Conservation (phyloP, 371 early-diverging fungal genomes). For the Lichtheimia corymbifera region DNA sequence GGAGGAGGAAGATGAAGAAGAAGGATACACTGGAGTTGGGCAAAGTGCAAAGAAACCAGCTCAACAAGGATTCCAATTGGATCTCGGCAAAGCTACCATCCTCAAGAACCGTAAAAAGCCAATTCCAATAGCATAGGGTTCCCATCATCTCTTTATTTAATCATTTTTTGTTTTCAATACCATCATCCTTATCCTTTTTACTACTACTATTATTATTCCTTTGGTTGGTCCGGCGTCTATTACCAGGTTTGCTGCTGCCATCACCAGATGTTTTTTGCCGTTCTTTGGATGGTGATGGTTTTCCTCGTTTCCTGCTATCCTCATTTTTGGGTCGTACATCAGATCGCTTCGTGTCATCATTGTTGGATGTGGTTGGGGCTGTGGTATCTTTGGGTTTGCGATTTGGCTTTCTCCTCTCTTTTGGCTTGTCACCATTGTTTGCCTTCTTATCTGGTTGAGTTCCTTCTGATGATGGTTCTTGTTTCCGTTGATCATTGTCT, state of each 20-base stretch:
- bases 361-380: no score
- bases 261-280: no score
- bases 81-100: constrained; percentile 49
- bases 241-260: no score
- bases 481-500: no score
- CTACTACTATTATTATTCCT: no score
- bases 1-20: constrained; percentile 20
- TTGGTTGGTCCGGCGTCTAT: no score
- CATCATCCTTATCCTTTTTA: no score
- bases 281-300: no score
- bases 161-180: no score
- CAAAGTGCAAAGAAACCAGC: neutral
- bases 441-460: neutral
- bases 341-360: no score
- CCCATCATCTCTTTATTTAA: no score
- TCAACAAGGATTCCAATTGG: constrained; percentile 33
- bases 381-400: no score
- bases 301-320: constrained; percentile 1
- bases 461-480: constrained; percentile 1
- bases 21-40: neutral
- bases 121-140: neutral
- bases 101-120: constrained; percentile 41
- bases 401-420: neutral
- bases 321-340: neutral
- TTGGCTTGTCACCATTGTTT: neutral